Evolutionary conservation across 164 flowering plant species (phyloP).

Genomic region (Paratinospora sagittata): DNA sequence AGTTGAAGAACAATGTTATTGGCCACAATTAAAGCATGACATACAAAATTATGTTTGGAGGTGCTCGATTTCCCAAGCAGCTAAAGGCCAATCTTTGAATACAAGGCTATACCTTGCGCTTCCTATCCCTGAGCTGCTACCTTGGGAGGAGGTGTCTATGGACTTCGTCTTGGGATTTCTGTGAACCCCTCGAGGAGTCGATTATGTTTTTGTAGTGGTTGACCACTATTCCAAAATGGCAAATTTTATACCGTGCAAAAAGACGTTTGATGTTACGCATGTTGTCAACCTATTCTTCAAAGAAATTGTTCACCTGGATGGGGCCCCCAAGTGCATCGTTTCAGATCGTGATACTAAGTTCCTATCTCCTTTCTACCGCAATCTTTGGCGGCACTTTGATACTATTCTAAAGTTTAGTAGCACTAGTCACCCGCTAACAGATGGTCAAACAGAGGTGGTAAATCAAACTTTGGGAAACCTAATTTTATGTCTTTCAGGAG

Average conservation of each 20-base stretch:
- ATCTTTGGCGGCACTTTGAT: background rate
- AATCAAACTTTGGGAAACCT: background rate
- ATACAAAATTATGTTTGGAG: too few relatives aligned
- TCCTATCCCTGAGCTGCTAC: too few relatives aligned
- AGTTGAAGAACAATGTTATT: too few relatives aligned
- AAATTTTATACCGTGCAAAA: background rate
- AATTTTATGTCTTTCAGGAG: background rate
- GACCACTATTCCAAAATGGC: constrained; percentile 9
- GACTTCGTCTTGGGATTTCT: constrained; percentile 1
- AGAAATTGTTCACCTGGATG: background rate
- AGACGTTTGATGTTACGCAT: background rate
- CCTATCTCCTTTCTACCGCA: background rate
- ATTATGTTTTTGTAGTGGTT: background rate
- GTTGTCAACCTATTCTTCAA: background rate
- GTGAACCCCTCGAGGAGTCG: background rate
- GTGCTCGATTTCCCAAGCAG: too few relatives aligned
- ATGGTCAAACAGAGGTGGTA: background rate
- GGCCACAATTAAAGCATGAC: too few relatives aligned
- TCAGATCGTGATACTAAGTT: background rate
- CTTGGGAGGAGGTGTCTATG: background rate
- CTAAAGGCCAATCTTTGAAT: too few relatives aligned
- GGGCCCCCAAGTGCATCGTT: background rate
- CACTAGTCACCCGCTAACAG: background rate
- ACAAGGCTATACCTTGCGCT: too few relatives aligned
- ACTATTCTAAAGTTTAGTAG: background rate